Evolutionary conservation across 192 early-diverging fungal species (phyloP).

Genomic region (Oehlia diaphana): DNA sequence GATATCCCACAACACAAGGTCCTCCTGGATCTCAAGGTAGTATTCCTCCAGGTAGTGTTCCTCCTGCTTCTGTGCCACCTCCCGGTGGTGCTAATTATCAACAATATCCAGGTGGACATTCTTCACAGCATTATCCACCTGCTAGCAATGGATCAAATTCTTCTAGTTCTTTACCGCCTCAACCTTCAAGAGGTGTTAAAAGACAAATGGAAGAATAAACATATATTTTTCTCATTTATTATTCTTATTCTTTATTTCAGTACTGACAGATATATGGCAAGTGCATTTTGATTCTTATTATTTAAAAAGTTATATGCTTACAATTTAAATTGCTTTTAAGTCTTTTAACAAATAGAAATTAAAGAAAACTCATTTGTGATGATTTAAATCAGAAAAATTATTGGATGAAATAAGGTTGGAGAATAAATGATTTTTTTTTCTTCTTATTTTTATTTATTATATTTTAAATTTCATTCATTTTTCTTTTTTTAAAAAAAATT

Average conservation of each 20-base stretch:
- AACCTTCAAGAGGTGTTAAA: conserved; percentile 5
- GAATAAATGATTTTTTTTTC: no score
- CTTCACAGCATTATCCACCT: background rate
- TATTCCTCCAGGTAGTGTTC: background rate
- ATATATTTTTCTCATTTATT: background rate
- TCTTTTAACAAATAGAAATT: no score
- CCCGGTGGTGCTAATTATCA: background rate
- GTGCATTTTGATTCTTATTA: background rate
- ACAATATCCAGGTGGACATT: background rate
- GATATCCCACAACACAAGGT: no score
- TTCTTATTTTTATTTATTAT: no score
- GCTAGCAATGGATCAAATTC: background rate
- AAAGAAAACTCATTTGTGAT: no score
- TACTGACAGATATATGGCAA: background rate
- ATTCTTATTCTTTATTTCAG: background rate
- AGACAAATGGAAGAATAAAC: conserved; percentile 11
- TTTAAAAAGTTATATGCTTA: background rate
- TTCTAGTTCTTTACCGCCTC: background rate
- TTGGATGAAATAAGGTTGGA: no score
- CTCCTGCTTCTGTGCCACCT: background rate
- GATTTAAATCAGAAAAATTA: no score
- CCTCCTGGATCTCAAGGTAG: background rate
- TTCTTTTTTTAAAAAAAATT: no score
- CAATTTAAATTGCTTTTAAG: no score
- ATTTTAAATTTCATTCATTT: no score